Evolutionary conservation across 257 asterid species (phyloP).

Genomic region (Marsdenia floribunda): DNA sequence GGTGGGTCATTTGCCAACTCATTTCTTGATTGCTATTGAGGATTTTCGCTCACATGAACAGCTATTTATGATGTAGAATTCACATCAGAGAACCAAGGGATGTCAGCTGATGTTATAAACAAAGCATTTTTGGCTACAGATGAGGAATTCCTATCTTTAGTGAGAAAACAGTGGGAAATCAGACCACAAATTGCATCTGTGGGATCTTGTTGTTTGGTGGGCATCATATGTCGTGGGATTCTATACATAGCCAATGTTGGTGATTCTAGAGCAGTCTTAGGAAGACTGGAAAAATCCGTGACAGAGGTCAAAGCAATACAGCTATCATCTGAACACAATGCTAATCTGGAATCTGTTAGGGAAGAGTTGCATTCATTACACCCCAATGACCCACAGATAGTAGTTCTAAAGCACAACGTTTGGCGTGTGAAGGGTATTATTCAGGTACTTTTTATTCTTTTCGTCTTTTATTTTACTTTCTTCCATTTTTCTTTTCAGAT

Average conservation of each 20-base stretch:
- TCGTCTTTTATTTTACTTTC: background rate
- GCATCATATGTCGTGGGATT: conserved; percentile 53
- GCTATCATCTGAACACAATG: conserved; percentile 74
- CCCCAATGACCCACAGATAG: conserved; percentile 73
- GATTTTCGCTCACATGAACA: conserved; percentile 10
- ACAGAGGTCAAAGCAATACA: conserved; percentile 65
- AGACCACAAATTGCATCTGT: conserved; percentile 74
- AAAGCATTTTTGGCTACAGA: conserved; percentile 71
- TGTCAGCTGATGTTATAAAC: conserved; percentile 67
- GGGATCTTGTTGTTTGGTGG: conserved; percentile 85
- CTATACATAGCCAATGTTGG: conserved; percentile 77
- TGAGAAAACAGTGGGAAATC: conserved; percentile 55
- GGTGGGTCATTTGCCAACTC: background rate
- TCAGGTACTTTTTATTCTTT: conserved; percentile 45
- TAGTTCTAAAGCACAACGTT: conserved; percentile 66
- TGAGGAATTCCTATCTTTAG: conserved; percentile 65
- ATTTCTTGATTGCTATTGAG: conserved; percentile 20
- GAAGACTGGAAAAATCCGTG: conserved; percentile 34
- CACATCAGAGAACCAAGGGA: conserved; percentile 52
- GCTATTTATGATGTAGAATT: conserved; percentile 57
- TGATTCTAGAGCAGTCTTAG: conserved; percentile 76
- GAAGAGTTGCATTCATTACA: conserved; percentile 60
- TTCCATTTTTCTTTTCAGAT: background rate
- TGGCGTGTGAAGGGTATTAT: conserved; percentile 93
- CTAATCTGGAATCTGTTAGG: conserved; percentile 56